These are phyloP conservation scores for Phytophthora fragariae DNA, from an alignment of 352 stramenopile species.

Conservation along the genomic window DNA sequence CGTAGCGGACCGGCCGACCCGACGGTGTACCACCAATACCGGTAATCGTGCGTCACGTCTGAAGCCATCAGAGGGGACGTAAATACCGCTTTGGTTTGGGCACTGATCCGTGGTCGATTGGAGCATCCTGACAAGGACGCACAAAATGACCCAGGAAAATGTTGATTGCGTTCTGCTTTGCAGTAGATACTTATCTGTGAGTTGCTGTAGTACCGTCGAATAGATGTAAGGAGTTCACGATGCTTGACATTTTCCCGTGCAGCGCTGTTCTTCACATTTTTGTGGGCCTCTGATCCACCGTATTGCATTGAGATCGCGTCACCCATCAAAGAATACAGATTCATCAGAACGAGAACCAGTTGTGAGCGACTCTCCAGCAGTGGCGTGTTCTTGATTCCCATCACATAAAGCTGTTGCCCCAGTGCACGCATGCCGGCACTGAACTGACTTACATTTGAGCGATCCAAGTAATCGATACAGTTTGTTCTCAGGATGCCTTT, in stretches of 20 bases:
- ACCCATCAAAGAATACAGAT: conserved; percentile 98
- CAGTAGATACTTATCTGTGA: conserved; percentile 98
- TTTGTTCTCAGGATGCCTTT: conserved; percentile 99
- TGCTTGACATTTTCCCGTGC: conserved; percentile 92
- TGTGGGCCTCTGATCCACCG: conserved; percentile 98
- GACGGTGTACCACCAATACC: too few relatives aligned
- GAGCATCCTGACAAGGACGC: too few relatives aligned
- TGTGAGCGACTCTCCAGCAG: conserved; percentile 90
- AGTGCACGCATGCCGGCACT: conserved; percentile 92
- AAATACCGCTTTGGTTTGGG: too few relatives aligned
- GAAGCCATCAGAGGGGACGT: too few relatives aligned
- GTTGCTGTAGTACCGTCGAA: conserved; percentile 99
- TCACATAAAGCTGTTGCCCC: conserved; percentile 96
- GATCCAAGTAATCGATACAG: conserved; percentile 97
- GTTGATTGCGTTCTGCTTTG: conserved; percentile 99
- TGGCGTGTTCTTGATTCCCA: conserved; percentile 94
- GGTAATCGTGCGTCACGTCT: too few relatives aligned
- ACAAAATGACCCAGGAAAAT: conserved; percentile 97
- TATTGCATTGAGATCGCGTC: conserved; percentile 99
- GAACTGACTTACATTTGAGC: conserved; percentile 90
- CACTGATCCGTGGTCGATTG: too few relatives aligned
- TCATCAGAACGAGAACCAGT: conserved; percentile 96
- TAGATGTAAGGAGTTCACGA: conserved; percentile 98
- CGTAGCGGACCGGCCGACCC: too few relatives aligned
- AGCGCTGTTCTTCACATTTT: conserved; percentile 96